Percentiles rank a stretch among this genome's conserved stretches.
Conservation (phyloP, 257 asterid genomes). For the Linaria vulgaris region DNA sequence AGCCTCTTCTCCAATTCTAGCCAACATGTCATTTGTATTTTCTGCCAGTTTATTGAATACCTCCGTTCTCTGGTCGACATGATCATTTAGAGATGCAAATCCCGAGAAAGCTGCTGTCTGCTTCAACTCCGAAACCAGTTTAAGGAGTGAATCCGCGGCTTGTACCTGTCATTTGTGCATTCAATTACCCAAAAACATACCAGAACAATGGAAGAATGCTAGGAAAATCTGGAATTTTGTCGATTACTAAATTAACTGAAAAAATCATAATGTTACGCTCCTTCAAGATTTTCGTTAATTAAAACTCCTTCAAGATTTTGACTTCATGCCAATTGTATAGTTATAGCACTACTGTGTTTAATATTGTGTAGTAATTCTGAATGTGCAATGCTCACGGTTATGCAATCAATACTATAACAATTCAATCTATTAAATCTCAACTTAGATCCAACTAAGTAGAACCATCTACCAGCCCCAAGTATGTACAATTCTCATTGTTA, state of each 20-base stretch:
- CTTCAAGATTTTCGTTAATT: background rate
- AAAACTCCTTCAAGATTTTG: background rate
- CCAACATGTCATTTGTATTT: conserved; percentile 48
- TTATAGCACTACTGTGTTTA: background rate
- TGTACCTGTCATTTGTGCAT: conserved; percentile 58
- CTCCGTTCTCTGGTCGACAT: conserved; percentile 82
- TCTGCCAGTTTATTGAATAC: conserved; percentile 63
- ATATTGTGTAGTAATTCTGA: background rate
- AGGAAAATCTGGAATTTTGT: background rate
- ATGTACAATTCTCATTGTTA: background rate
- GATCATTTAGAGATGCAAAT: conserved; percentile 79
- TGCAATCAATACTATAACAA: background rate
- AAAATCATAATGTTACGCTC: background rate
- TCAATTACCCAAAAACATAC: conserved; percentile 1
- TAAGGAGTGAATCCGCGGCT: conserved; percentile 83
- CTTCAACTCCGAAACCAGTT: conserved; percentile 88
- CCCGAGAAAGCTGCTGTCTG: conserved; percentile 70
- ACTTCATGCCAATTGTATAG: background rate
- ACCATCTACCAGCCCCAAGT: no score
- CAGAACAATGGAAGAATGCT: background rate
- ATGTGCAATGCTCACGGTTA: background rate
- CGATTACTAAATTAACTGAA: background rate
- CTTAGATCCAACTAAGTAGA: no score
- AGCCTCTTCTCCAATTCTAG: conserved; percentile 79
- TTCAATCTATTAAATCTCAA: no score